A percentile compares a stretch with the other conserved stretches of the same genome.
These are phyloP conservation scores for Phytophthora sojae DNA, from an alignment of 352 stramenopile genomes.

Conservation along the genomic window DNA sequence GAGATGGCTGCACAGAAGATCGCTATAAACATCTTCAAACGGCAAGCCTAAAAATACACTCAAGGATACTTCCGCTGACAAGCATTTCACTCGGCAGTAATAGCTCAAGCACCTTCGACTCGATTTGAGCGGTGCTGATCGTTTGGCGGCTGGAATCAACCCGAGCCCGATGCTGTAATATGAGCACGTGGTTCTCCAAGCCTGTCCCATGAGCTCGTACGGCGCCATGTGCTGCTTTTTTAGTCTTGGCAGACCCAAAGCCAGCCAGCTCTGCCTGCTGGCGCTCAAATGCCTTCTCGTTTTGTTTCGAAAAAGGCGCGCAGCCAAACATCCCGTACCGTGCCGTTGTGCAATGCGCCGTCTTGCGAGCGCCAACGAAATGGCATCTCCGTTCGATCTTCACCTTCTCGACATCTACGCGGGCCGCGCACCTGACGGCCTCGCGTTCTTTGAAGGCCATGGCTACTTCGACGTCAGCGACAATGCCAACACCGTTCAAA, in stretches of 20 bases:
- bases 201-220: conserved; percentile 11
- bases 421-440: conserved; percentile 51
- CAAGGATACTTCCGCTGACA: conserved; percentile 16
- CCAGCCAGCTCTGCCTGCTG: conserved; percentile 15
- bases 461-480: conserved; percentile 81
- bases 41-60: conserved; percentile 7
- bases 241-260: conserved; percentile 13
- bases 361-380: conserved; percentile 18
- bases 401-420: conserved; percentile 72
- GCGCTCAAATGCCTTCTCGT: conserved; percentile 25
- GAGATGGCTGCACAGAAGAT: background rate
- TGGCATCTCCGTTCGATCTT: conserved; percentile 58
- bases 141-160: conserved; percentile 14
- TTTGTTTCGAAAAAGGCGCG: conserved; percentile 32
- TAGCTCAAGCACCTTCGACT: conserved; percentile 18
- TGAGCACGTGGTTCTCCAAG: conserved; percentile 16
- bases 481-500: conserved; percentile 78
- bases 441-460: conserved; percentile 76
- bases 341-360: conserved; percentile 22
- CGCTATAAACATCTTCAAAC: conserved; percentile 13
- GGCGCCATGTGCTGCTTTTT: conserved; percentile 33
- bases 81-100: conserved; percentile 6
- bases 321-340: conserved; percentile 22
- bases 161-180: conserved; percentile 26
- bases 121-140: conserved; percentile 12